Conservation (phyloP, 1,284 basidiomycete genomes). For the Mycocalia duriaeana region DNA sequence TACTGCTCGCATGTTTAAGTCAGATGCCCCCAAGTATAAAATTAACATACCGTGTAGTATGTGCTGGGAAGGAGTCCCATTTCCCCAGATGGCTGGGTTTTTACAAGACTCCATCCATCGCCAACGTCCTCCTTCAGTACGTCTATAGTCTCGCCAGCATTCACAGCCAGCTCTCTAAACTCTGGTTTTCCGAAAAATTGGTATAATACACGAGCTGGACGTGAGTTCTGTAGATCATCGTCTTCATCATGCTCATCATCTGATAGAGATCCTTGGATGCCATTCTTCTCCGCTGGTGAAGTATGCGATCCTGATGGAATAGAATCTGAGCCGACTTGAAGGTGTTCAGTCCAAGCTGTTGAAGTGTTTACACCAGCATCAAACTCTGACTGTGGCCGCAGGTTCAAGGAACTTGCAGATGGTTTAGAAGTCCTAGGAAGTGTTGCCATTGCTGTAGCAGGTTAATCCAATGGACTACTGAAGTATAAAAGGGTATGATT, state of each 20-base stretch:
- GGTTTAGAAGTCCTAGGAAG: conserved; percentile 17
- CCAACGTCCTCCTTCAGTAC: conserved; percentile 62
- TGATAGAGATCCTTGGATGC: conserved; percentile 27
- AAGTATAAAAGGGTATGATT: too few species aligned
- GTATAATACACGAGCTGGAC: conserved; percentile 64
- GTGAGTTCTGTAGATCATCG: conserved; percentile 34
- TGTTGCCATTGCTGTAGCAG: too few species aligned
- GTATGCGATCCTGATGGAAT: conserved; percentile 15
- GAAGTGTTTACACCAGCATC: conserved; percentile 76
- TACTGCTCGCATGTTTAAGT: conserved; percentile 35
- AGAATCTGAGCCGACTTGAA: conserved; percentile 32
- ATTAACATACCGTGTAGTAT: conserved; percentile 62
- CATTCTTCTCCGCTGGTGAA: conserved; percentile 23
- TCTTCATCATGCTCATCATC: conserved; percentile 35
- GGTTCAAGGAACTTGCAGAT: conserved; percentile 6
- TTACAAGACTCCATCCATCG: conserved; percentile 73
- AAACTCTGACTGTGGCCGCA: conserved; percentile 45
- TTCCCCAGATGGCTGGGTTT: conserved; percentile 42
- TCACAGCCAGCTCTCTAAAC: conserved; percentile 62
- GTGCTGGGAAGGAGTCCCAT: conserved; percentile 64
- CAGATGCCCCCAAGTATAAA: not conserved
- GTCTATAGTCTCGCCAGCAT: conserved; percentile 61
- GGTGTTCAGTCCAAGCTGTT: conserved; percentile 65
- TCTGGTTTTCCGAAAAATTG: conserved; percentile 69
- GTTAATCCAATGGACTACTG: too few species aligned